phyloP scores from a whole-genome alignment of 2,329 filamentous ascomycete genomes.

The Aaosphaeria pasadenensis region DNA sequence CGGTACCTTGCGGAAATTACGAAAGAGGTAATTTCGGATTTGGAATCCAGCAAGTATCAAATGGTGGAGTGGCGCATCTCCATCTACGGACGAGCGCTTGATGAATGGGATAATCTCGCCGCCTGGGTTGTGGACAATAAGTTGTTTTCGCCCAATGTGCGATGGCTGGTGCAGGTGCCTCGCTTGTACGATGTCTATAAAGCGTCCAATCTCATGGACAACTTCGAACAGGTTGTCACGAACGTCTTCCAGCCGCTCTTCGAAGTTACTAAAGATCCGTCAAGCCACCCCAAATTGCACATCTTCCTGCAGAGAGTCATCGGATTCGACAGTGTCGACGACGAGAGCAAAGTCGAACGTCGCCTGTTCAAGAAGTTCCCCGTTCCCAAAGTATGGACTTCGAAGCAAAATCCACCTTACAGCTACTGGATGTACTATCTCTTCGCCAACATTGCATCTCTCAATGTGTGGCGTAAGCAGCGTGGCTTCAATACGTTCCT shows the following conservation, averaged over 20 bases:
- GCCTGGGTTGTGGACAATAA: slow-evolving; percentile 98
- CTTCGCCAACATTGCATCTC: slow-evolving; percentile 87
- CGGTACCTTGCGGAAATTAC: slow-evolving; percentile 96
- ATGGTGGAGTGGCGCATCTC: slow-evolving; percentile 99
- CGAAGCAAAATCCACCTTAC: slow-evolving; percentile 94
- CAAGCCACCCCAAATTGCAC: slow-evolving; percentile 86
- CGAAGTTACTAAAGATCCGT: slow-evolving; percentile 85
- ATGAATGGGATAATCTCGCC: slow-evolving; percentile 97
- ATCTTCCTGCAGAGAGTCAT: slow-evolving; percentile 93
- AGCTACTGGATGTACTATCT: slow-evolving; percentile 99
- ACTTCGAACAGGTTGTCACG: slow-evolving; percentile 83
- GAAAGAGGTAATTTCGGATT: slow-evolving; percentile 93
- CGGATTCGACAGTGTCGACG: slow-evolving; percentile 95
- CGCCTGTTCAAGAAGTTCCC: slow-evolving; percentile 96
- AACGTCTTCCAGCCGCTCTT: slow-evolving; percentile 95
- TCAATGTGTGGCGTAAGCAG: slow-evolving; percentile 87
- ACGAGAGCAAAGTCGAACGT: slow-evolving; percentile 94
- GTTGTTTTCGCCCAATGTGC: slow-evolving; percentile 93
- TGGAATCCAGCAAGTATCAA: slow-evolving; percentile 98
- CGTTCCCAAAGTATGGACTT: slow-evolving; percentile 81
- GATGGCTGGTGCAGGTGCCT: slow-evolving; percentile 94
- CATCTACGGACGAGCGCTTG: slow-evolving; percentile 85
- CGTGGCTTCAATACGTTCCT: slow-evolving; percentile 96
- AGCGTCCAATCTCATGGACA: slow-evolving; percentile 78
- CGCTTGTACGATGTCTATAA: slow-evolving; percentile 96